Percentiles rank a stretch among this genome's conserved stretches.
Evolutionary conservation across 352 stramenopile genomes (phyloP).

Genomic region (Pythium apleroticum): DNA sequence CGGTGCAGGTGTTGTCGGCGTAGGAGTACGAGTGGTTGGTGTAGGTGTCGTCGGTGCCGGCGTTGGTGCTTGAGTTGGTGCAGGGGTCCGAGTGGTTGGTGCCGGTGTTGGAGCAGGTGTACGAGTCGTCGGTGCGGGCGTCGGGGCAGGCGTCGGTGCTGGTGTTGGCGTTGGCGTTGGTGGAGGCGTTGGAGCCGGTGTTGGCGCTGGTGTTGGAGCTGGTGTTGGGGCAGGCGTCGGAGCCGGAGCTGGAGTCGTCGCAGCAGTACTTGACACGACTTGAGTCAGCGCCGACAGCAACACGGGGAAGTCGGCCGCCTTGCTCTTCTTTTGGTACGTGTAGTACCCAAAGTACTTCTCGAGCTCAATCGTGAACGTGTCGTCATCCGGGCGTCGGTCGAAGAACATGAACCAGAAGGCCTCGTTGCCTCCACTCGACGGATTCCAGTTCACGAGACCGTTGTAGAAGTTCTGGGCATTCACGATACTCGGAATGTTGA

Average conservation of each 20-base stretch:
- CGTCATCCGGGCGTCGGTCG: conserved; percentile 54
- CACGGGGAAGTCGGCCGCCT: conserved; percentile 43
- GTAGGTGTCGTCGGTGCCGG: conserved; percentile 12
- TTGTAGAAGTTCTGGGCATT: conserved; percentile 62
- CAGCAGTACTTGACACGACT: conserved; percentile 8
- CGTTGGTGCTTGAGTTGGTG: conserved; percentile 1
- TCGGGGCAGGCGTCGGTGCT: conserved; percentile 6
- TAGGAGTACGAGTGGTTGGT: conserved; percentile 8
- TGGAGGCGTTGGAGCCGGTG: neutral
- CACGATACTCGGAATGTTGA: conserved; percentile 50
- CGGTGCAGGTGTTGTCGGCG: conserved; percentile 9
- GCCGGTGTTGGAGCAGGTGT: conserved; percentile 6
- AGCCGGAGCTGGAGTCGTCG: conserved; percentile 8
- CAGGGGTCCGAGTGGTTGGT: conserved; percentile 2
- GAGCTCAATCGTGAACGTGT: conserved; percentile 43
- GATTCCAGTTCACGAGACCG: conserved; percentile 63
- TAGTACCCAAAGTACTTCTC: conserved; percentile 81
- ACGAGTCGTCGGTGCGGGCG: conserved; percentile 12
- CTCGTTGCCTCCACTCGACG: conserved; percentile 39
- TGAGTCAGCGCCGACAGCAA: conserved; percentile 15
- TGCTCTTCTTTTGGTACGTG: conserved; percentile 40
- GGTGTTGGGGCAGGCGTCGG: neutral
- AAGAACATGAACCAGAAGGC: conserved; percentile 87
- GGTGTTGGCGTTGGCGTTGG: neutral
- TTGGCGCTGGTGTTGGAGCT: neutral